phyloP scores from a whole-genome alignment of 2,329 filamentous ascomycete genomes.

The Colletotrichum aenigma region DNA sequence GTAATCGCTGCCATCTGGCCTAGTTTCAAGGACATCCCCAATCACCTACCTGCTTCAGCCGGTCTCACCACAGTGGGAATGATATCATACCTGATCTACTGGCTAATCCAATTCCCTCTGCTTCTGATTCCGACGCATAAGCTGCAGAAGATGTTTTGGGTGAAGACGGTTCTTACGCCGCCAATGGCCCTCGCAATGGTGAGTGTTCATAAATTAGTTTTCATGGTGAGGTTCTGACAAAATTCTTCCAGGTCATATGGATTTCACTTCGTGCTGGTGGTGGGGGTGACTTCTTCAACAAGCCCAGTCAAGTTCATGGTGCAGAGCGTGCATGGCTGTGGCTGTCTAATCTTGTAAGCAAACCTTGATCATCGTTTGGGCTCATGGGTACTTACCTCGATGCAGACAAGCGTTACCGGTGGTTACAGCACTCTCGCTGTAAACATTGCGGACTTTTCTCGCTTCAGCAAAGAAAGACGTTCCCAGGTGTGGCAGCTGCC shows the following conservation, averaged over 20 bases:
- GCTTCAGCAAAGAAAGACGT: conserved; percentile 40
- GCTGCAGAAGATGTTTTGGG: conserved; percentile 44
- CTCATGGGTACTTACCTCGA: background rate
- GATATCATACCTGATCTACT: background rate
- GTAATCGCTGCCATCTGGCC: background rate
- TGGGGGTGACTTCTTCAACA: background rate
- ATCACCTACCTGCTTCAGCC: background rate
- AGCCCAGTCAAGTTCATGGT: background rate
- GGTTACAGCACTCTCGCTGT: conserved; percentile 53
- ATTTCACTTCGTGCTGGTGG: background rate
- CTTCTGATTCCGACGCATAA: conserved; percentile 47
- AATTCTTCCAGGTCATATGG: background rate
- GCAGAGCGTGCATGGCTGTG: background rate
- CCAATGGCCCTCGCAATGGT: conserved; percentile 47
- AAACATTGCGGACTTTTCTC: conserved; percentile 49
- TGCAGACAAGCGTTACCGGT: conserved; percentile 44
- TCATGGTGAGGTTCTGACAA: background rate
- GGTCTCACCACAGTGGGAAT: background rate
- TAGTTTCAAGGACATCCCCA: background rate
- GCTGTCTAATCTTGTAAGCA: background rate
- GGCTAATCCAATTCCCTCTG: conserved; percentile 42
- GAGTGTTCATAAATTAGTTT: conserved; percentile 9
- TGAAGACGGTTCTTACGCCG: conserved; percentile 46
- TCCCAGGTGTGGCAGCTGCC: conserved; percentile 42
- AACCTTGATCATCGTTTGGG: background rate